Evolutionary conservation across 768 basidiomycete species (phyloP).

Genomic region (Amanita brunnescens): DNA sequence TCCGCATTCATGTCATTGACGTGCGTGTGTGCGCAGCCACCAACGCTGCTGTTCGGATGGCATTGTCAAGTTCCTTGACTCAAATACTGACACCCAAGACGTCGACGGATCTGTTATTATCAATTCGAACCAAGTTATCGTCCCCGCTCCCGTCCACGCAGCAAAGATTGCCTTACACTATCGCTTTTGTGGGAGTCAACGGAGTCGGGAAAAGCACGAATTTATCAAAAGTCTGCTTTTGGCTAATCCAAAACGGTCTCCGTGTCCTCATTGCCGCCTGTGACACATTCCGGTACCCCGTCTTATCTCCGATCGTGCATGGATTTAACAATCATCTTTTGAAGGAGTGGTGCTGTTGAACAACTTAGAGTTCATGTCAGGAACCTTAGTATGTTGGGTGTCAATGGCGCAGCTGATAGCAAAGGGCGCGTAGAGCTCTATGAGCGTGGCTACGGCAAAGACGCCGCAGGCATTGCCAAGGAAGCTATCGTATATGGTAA

Average conservation of each 20-base stretch:
- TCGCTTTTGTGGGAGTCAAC: slow-evolving; percentile 97
- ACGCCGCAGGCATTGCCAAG: slow-evolving; percentile 96
- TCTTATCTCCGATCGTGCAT: neutral
- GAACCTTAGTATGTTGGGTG: slow-evolving; percentile 79
- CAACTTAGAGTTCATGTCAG: slow-evolving; percentile 94
- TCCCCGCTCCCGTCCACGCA: slow-evolving; percentile 66
- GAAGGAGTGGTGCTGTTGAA: slow-evolving; percentile 92
- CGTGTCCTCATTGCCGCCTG: slow-evolving; percentile 96
- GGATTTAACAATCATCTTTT: neutral
- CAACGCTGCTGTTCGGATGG: slow-evolving; percentile 72
- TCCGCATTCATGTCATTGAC: slow-evolving; percentile 7
- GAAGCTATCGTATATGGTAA: slow-evolving; percentile 88
- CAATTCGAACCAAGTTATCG: slow-evolving; percentile 82
- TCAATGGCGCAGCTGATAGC: slow-evolving; percentile 58
- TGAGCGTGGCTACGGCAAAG: slow-evolving; percentile 96
- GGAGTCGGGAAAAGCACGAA: slow-evolving; percentile 99
- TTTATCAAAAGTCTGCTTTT: slow-evolving; percentile 96
- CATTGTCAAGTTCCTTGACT: slow-evolving; percentile 81
- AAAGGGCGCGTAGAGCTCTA: slow-evolving; percentile 85
- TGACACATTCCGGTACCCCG: slow-evolving; percentile 75
- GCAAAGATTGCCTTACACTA: slow-evolving; percentile 79
- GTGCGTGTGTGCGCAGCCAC: slow-evolving; percentile 44
- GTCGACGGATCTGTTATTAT: slow-evolving; percentile 90
- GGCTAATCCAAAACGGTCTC: slow-evolving; percentile 93
- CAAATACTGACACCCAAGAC: slow-evolving; percentile 94